phyloP scores from a whole-genome alignment of 73 alveolate species.

The Paramecium caudatum region DNA sequence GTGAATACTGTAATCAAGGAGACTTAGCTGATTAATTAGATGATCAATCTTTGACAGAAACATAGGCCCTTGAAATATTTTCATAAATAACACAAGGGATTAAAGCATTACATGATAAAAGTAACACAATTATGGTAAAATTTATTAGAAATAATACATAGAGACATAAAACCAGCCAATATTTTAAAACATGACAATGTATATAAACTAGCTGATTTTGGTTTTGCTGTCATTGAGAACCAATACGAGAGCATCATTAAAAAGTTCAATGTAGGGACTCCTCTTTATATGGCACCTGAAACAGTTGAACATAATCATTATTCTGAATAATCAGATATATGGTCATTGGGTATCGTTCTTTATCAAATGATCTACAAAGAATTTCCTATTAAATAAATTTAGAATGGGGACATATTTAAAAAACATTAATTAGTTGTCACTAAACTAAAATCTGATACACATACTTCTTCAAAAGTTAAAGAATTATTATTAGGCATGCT shows the following conservation, averaged over 20 bases:
- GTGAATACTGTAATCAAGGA: conserved; percentile 58
- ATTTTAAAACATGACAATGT: conserved; percentile 20
- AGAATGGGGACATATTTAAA: neutral
- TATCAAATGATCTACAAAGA: conserved; percentile 23
- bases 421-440: neutral
- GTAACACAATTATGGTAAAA: conserved; percentile 34
- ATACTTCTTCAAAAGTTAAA: neutral
- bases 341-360: conserved; percentile 69
- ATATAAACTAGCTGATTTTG: conserved; percentile 59
- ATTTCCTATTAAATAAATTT: neutral
- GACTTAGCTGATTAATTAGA: conserved; percentile 48
- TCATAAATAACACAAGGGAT: conserved; percentile 11
- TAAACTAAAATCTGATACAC: conserved; percentile 5
- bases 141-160: conserved; percentile 52
- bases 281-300: conserved; percentile 83
- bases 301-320: conserved; percentile 69
- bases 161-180: conserved; percentile 70
- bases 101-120: conserved; percentile 32
- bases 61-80: neutral
- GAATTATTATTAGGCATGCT: conserved; percentile 3
- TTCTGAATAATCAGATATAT: conserved; percentile 79
- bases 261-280: conserved; percentile 73
- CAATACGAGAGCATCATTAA: conserved; percentile 35
- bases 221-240: conserved; percentile 34
- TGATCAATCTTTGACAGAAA: neutral